These are phyloP conservation scores for Hymenoscyphus infarciens DNA, from an alignment of 2,329 filamentous ascomycete species.

Conservation along the genomic window DNA sequence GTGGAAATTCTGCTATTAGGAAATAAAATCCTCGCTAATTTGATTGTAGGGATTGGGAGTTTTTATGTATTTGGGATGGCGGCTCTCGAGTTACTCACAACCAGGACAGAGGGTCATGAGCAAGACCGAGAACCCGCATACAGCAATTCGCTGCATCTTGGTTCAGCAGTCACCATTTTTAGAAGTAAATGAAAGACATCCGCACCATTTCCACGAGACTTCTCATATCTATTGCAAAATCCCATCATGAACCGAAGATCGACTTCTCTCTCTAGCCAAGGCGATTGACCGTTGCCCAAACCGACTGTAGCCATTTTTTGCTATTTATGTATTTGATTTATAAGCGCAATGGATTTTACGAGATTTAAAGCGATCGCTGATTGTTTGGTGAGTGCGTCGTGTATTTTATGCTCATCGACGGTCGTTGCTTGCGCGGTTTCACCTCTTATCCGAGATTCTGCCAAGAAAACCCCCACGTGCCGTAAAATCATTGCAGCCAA, in stretches of 20 bases:
- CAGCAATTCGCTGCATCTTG: too few species aligned
- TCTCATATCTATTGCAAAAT: too few species aligned
- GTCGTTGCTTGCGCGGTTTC: not conserved
- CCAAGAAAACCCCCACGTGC: not conserved
- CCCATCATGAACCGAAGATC: too few species aligned
- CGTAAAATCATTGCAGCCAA: not conserved
- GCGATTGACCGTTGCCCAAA: too few species aligned
- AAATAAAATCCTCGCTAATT: not conserved
- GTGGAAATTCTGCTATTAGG: not conserved
- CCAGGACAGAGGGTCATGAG: too few species aligned
- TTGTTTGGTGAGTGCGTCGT: not conserved
- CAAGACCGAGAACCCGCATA: too few species aligned
- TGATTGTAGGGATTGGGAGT: not conserved
- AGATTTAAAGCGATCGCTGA: not conserved
- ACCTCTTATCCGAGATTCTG: not conserved
- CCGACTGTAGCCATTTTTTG: not conserved
- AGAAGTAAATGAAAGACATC: too few species aligned
- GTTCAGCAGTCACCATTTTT: too few species aligned
- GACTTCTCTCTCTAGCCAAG: too few species aligned
- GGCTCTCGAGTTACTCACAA: too few species aligned
- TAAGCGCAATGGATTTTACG: not conserved
- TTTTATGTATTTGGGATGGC: too few species aligned
- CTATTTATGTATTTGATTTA: not conserved
- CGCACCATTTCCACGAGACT: too few species aligned
- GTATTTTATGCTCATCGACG: not conserved